These are phyloP conservation scores for Ramaria sp. DNA, from an alignment of 768 basidiomycete genomes.

Conservation along the genomic window DNA sequence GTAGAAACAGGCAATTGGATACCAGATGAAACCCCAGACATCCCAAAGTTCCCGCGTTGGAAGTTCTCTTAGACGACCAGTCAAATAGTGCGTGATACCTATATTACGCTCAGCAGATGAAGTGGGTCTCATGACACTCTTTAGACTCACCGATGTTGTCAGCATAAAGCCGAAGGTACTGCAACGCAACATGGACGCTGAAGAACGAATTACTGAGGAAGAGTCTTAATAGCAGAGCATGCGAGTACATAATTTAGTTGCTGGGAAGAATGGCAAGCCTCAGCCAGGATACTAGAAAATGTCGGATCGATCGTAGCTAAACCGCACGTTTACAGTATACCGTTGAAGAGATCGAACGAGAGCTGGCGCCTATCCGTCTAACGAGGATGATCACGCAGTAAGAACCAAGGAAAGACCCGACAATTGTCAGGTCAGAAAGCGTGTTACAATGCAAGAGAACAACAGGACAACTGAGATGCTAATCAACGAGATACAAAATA, in stretches of 20 bases:
- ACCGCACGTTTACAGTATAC: background rate
- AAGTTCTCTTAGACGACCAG: slow-evolving; percentile 57
- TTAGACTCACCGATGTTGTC: slow-evolving; percentile 62
- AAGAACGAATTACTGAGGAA: slow-evolving; percentile 91
- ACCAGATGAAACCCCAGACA: slow-evolving; percentile 89
- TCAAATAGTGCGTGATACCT: slow-evolving; percentile 77
- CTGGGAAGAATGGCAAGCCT: background rate
- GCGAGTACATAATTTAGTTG: slow-evolving; percentile 29
- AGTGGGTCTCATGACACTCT: no score
- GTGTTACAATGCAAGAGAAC: background rate
- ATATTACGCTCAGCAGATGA: background rate
- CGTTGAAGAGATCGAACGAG: no score
- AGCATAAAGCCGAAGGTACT: slow-evolving; percentile 71
- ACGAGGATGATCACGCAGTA: background rate
- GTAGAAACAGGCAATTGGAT: slow-evolving; percentile 13
- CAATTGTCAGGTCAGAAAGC: background rate
- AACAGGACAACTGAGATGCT: background rate
- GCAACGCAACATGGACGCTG: slow-evolving; percentile 86
- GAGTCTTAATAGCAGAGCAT: slow-evolving; percentile 82
- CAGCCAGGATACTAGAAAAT: background rate
- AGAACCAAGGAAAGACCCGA: background rate
- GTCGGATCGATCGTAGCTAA: background rate
- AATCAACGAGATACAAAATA: background rate
- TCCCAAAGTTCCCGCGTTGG: slow-evolving; percentile 65
- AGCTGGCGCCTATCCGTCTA: background rate